Conservation (phyloP, 1,284 basidiomycete genomes). For the Cryptococcus neoformans region DNA sequence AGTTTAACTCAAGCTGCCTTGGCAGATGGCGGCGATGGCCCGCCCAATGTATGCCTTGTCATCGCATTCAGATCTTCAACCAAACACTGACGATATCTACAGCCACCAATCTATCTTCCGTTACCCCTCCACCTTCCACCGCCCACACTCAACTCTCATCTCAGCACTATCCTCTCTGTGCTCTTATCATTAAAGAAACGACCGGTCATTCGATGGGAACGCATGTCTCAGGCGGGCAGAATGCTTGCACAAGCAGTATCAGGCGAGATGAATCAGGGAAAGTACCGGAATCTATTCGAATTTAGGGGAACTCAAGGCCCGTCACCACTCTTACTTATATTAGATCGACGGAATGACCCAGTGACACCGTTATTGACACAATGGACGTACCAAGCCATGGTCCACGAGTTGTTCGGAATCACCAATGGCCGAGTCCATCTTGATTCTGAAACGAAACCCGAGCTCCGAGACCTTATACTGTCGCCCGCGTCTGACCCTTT, state of each 20-base stretch:
- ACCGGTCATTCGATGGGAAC: conserved; percentile 87
- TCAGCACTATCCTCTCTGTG: conserved; percentile 81
- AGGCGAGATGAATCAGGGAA: conserved; percentile 46
- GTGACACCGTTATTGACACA: conserved; percentile 96
- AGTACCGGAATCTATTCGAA: conserved; percentile 53
- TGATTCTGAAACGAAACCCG: conserved; percentile 82
- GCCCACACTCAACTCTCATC: conserved; percentile 70
- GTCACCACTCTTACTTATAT: conserved; percentile 54
- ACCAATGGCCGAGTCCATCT: conserved; percentile 86
- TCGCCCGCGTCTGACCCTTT: conserved; percentile 91
- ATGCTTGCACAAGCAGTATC: conserved; percentile 83
- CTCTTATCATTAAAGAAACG: conserved; percentile 95
- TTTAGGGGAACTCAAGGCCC: conserved; percentile 54
- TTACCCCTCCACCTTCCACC: conserved; percentile 54
- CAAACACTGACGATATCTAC: conserved; percentile 1
- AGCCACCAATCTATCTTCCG: conserved; percentile 55
- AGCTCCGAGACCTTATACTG: conserved; percentile 90
- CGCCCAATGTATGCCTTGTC: conserved; percentile 38
- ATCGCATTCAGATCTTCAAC: background rate
- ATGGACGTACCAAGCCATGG: conserved; percentile 99
- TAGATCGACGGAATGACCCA: conserved; percentile 93
- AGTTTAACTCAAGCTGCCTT: conserved; percentile 68
- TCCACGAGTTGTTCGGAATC: conserved; percentile 92
- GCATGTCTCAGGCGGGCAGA: conserved; percentile 87
- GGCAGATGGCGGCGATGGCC: conserved; percentile 46